Evolutionary conservation across 805 yeast genomes (phyloP).

Genomic region (Komagataella mondaviorum): DNA sequence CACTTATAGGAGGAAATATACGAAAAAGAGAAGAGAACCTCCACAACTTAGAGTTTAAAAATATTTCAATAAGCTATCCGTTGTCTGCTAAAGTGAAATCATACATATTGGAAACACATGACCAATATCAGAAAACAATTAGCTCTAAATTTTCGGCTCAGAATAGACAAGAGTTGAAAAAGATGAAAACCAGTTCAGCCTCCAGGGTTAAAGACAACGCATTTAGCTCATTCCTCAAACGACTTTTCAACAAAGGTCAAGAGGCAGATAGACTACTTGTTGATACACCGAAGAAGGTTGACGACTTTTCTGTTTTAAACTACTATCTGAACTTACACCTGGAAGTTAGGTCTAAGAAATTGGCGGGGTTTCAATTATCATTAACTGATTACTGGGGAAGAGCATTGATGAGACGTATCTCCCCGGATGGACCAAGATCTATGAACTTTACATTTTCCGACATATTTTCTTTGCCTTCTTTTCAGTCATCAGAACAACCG

Average conservation of each 20-base stretch:
- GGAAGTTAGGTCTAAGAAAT: constrained; percentile 38
- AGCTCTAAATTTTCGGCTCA: not conserved
- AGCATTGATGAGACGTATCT: constrained; percentile 36
- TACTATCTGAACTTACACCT: constrained; percentile 40
- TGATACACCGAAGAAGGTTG: not conserved
- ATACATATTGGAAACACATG: not conserved
- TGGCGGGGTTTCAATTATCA: constrained; percentile 39
- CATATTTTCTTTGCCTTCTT: constrained; percentile 21
- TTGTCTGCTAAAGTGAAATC: not conserved
- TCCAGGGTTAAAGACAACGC: constrained; percentile 3
- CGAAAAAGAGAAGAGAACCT: not conserved
- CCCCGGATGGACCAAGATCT: constrained; percentile 20
- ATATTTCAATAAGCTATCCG: not conserved
- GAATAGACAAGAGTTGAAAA: not conserved
- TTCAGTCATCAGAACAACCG: constrained; percentile 25
- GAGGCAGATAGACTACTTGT: not conserved
- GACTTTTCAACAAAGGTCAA: not conserved
- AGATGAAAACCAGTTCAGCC: not conserved
- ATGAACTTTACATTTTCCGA: constrained; percentile 27
- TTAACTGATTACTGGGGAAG: constrained; percentile 62
- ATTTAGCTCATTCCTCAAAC: constrained; percentile 5
- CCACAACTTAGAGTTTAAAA: not conserved
- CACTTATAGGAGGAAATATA: not conserved
- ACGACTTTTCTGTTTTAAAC: constrained; percentile 16
- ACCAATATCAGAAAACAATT: not conserved